Conservation (phyloP, 73 alveolate genomes). For the Symbiodinium natans region DNA sequence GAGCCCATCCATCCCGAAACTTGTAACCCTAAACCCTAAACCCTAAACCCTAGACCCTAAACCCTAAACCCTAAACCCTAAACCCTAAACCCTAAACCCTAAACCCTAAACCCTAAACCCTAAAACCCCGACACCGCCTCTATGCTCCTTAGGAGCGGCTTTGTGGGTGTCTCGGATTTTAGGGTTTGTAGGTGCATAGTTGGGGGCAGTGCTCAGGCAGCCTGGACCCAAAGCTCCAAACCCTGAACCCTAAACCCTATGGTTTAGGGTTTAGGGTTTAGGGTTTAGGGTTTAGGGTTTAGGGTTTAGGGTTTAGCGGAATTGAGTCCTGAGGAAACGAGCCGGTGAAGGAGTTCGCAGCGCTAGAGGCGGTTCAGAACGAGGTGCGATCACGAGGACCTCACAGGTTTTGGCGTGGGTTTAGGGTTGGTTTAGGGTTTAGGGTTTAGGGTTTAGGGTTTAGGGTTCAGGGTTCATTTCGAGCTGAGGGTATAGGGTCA, state of each 20-base stretch:
- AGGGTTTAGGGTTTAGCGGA: too few species aligned
- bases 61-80: neutral
- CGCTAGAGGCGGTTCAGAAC: slow-evolving; percentile 29
- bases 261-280: too few species aligned
- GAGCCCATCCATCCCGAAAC: too few species aligned
- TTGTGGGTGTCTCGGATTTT: too few species aligned
- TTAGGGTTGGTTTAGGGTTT: neutral
- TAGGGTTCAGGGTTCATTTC: neutral
- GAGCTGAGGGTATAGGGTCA: too few species aligned
- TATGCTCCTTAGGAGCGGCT: too few species aligned
- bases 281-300: too few species aligned
- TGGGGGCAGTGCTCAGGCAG: too few species aligned
- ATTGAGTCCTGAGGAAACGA: neutral
- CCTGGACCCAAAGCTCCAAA: neutral
- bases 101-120: too few species aligned
- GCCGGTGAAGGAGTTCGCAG: slow-evolving; percentile 30
- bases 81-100: too few species aligned
- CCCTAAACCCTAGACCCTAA: neutral
- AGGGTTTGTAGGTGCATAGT: too few species aligned
- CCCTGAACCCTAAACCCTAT: neutral
- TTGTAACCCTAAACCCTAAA: neutral
- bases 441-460: neutral
- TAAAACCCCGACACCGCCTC: too few species aligned
- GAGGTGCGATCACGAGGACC: slow-evolving; percentile 54
- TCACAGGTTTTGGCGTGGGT: neutral